Evolutionary conservation across 306 rosid genomes (phyloP).

Genomic region (Vicia faba): DNA sequence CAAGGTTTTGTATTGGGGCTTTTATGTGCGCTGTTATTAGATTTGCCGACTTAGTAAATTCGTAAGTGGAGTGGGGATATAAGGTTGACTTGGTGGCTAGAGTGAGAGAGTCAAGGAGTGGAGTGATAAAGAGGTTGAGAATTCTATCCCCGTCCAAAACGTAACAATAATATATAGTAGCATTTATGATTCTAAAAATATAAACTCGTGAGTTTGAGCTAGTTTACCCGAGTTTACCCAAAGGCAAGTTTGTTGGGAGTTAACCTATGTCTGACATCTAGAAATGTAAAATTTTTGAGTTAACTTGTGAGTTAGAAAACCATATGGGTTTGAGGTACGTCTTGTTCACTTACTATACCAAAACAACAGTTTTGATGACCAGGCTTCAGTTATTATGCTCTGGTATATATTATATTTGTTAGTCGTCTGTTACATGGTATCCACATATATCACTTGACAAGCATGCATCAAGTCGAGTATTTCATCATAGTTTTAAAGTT

Average conservation of each 20-base stretch:
- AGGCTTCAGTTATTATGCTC: neutral
- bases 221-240: neutral
- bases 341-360: slow-evolving; percentile 11
- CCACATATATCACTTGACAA: neutral
- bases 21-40: neutral
- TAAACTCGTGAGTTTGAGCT: neutral
- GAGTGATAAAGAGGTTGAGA: neutral
- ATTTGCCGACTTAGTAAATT: neutral
- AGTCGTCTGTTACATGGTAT: neutral
- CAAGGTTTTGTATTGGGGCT: slow-evolving; percentile 7
- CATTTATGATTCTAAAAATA: neutral
- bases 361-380: neutral
- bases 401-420: neutral
- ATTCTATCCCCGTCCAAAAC: neutral
- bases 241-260: neutral
- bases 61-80: neutral
- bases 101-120: neutral
- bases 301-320: neutral
- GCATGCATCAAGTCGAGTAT: neutral
- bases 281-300: neutral
- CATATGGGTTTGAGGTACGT: neutral
- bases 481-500: neutral
- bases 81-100: neutral
- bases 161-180: neutral
- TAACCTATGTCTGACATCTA: neutral